Evolutionary conservation across 148 eudicot genomes (phyloP), one percentile per base, ranked within the genome.

Genomic region (Camellia granthamiana): DNA sequence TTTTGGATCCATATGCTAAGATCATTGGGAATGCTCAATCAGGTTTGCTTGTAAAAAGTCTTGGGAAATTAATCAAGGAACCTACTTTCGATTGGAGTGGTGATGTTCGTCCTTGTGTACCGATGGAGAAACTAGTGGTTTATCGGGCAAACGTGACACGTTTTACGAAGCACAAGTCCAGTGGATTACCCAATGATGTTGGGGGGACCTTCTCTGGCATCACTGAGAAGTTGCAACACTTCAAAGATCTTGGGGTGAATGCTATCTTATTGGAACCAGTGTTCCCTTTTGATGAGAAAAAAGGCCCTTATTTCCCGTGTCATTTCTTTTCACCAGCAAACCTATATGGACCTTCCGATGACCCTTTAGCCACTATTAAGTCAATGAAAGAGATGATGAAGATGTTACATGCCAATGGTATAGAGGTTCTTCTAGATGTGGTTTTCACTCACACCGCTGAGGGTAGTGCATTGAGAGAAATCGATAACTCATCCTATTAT

Each of bases 301-400:
- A 84, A 62, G 97, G 94, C 52, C 92, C 99, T 63, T 94, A 97
- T 86, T 90, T 81, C 51, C 99, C 99, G 0, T 84, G 66, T 42
- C 99, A 97, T 87, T 92, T 91, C 80, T 90, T 97, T 78, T 91
- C 94, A 2, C 92, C 94, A 6, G 46, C 8, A 51, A 85, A 84
- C 78, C 21, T 77, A n/a, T 92, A 84, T 79, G 97, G 95, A 80
- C 91, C 91, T 76, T 83, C 87, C 52, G 84, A 85, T 47, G 86
- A 88, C 63, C 78, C 92, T 65, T 18, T 77, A 56, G 84, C 88
- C 65, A 77, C 91, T 75, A 93, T 86, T 73, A 83, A 82, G 74
- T 92, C 97, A 38, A 81, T 97, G 88, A 97, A 97, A 82, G 95
- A 89, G 82, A 92, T 92, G 99, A 90, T 94, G 68, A 92, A 97